phyloP scores from a whole-genome alignment of 371 early-diverging fungal genomes.

The Rhizopus stolonifer region DNA sequence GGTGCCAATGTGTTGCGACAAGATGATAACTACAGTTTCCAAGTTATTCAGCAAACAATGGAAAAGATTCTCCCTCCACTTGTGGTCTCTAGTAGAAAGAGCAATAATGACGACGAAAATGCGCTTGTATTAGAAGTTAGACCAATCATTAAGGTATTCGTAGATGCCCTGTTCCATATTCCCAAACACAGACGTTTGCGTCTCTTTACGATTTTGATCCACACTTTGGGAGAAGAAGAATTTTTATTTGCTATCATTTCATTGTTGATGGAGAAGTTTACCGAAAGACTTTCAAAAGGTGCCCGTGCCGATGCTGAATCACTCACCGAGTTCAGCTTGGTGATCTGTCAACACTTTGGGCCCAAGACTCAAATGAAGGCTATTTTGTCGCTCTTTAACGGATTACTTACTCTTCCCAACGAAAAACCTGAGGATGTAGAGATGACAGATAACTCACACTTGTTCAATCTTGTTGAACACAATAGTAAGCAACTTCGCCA shows the following conservation, averaged over 20 bases:
- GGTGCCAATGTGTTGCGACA: conserved; percentile 92
- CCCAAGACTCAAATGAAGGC: conserved; percentile 70
- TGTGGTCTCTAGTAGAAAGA: conserved; percentile 59
- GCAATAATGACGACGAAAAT: conserved; percentile 42
- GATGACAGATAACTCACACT: conserved; percentile 23
- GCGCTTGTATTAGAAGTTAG: conserved; percentile 55
- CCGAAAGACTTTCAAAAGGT: conserved; percentile 55
- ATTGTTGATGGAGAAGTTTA: conserved; percentile 72
- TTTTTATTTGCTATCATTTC: conserved; percentile 75
- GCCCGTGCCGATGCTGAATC: conserved; percentile 57
- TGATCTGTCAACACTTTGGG: conserved; percentile 64
- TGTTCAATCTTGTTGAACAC: conserved; percentile 56
- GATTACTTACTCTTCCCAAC: conserved; percentile 64
- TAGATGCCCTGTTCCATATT: conserved; percentile 88
- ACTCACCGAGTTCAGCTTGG: conserved; percentile 66
- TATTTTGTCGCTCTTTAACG: conserved; percentile 57
- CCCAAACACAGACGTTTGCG: conserved; percentile 90
- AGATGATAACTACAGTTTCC: conserved; percentile 95
- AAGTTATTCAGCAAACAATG: conserved; percentile 89
- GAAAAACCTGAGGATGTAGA: conserved; percentile 51
- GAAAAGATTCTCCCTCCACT: conserved; percentile 87
- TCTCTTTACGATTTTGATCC: conserved; percentile 80
- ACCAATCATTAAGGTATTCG: conserved; percentile 86
- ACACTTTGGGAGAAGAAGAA: conserved; percentile 76
- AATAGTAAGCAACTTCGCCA: conserved; percentile 72